A percentile compares a stretch with the other conserved stretches of the same genome.
Evolutionary conservation across 2,329 filamentous ascomycete genomes (phyloP).

Genomic region (Calonectria honghensis): DNA sequence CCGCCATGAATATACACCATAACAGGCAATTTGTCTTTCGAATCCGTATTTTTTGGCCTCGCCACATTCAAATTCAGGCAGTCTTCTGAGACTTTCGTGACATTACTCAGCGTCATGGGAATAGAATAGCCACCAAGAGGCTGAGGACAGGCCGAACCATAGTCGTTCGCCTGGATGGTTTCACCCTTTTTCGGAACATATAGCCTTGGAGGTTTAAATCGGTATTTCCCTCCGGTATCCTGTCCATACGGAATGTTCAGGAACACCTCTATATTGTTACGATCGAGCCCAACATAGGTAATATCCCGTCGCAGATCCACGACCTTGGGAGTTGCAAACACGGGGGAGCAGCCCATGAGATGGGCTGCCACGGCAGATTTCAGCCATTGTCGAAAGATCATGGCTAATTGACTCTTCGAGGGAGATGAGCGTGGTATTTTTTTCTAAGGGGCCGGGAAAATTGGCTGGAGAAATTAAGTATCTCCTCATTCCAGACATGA

Average conservation of each 20-base stretch:
- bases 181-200: not conserved
- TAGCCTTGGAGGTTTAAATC: not conserved
- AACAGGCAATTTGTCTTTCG: not conserved
- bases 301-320: not conserved
- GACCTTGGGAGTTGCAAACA: not conserved
- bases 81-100: not conserved
- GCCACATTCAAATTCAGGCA: constrained; percentile 13
- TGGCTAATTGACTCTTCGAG: not conserved
- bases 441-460: not conserved
- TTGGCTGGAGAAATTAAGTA: not conserved
- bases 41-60: not conserved
- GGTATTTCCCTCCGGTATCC: not conserved
- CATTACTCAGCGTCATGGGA: not conserved
- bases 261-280: constrained; percentile 8
- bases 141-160: constrained; percentile 11
- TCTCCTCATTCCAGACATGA: not conserved
- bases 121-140: not conserved
- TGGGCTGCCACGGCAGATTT: not conserved
- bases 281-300: not conserved
- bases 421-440: not conserved
- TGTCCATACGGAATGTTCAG: constrained; percentile 6
- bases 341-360: not conserved
- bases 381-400: not conserved
- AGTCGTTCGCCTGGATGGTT: not conserved
- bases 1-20: constrained; percentile 5